Conservation (phyloP, 2,329 filamentous ascomycete species). For the Verticillium tricorpus region DNA sequence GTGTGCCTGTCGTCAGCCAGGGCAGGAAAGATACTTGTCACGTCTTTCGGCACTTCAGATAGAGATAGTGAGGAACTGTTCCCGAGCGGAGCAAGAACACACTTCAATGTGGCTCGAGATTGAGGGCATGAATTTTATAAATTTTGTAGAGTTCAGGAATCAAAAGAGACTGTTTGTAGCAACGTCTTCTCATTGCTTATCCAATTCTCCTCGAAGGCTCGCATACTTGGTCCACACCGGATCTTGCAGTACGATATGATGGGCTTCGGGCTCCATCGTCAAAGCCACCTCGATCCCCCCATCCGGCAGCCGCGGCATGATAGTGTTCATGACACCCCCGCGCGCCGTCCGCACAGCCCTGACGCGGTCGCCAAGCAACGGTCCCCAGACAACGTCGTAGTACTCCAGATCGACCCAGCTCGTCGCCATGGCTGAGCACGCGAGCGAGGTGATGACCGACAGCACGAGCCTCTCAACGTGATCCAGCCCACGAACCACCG, state of each 20-base stretch:
- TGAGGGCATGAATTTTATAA: no score
- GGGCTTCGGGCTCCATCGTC: constrained; percentile 2
- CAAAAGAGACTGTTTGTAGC: neutral
- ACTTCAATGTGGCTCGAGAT: no score
- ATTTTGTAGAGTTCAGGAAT: no score
- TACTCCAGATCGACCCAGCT: constrained; percentile 3
- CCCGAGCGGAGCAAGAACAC: no score
- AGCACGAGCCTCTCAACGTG: constrained; percentile 3
- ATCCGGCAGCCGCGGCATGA: constrained; percentile 4
- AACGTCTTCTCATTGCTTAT: neutral
- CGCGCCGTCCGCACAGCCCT: constrained; percentile 1
- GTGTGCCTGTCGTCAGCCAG: no score
- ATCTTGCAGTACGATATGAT: constrained; percentile 4
- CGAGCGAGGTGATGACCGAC: neutral
- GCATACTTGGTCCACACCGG: constrained; percentile 8
- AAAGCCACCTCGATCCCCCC: constrained; percentile 6
- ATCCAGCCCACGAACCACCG: constrained; percentile 1
- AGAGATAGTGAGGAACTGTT: no score
- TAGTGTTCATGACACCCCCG: constrained; percentile 5
- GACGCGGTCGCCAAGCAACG: constrained; percentile 1
- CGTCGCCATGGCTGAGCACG: constrained; percentile 1
- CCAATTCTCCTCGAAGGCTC: neutral
- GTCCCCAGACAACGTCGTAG: constrained; percentile 5
- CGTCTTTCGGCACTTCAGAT: no score
- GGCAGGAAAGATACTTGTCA: no score